phyloP scores from a whole-genome alignment of 495 filamentous ascomycete species.

The Arthonia radiata region DNA sequence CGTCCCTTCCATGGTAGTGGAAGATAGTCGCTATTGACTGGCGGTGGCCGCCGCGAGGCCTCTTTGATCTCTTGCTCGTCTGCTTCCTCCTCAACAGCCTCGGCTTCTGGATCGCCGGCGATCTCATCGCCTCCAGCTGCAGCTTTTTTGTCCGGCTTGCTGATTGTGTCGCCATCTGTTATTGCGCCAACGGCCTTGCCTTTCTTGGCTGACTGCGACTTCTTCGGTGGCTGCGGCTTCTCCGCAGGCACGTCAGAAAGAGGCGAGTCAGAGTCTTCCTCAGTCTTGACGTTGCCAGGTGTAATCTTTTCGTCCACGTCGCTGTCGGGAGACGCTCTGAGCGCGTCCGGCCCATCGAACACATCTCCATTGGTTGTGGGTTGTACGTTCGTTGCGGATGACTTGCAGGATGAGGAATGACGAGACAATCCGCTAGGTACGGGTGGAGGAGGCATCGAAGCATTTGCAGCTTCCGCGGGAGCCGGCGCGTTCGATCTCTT shows the following conservation, averaged over 20 bases:
- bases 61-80: constrained; percentile 19
- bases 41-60: constrained; percentile 33
- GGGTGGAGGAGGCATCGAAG: no score
- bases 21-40: constrained; percentile 65
- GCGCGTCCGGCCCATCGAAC: constrained; percentile 17
- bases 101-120: constrained; percentile 14
- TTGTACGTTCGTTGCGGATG: no score
- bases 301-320: constrained; percentile 14
- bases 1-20: constrained; percentile 86
- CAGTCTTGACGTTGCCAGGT: constrained; percentile 7
- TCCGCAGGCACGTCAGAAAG: constrained; percentile 10
- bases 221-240: constrained; percentile 4
- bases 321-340: constrained; percentile 18
- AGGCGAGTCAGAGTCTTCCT: constrained; percentile 5
- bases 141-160: no score
- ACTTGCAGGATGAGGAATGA: no score
- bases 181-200: no score
- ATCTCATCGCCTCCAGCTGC: constrained; percentile 14
- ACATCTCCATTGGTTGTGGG: constrained; percentile 19
- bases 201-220: constrained; percentile 4
- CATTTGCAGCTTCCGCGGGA: no score
- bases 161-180: no score
- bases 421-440: no score
- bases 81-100: constrained; percentile 13
- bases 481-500: no score